Evolutionary conservation across 768 basidiomycete genomes (phyloP), one percentile per base, ranked within the genome.

Genomic region (Panaeolus papilionaceus): DNA sequence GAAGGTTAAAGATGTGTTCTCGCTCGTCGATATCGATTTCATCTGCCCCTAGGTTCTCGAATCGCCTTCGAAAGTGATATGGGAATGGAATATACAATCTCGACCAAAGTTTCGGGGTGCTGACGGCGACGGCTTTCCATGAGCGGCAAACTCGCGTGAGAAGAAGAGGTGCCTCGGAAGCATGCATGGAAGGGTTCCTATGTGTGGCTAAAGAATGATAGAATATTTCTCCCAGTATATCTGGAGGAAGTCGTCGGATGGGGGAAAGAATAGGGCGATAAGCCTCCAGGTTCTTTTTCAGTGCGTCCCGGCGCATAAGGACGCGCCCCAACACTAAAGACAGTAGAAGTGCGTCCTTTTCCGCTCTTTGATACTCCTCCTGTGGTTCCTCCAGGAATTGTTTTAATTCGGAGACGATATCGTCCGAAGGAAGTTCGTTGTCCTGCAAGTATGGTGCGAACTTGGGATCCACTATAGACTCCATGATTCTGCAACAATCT

Each of bases 51-150:
- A 23, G 26, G 10, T 26, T 51, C 47, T 51, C 47, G 47, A 51
- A 51, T 23, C n/a, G 47, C 47, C 7, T 51, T 51, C 26, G 6
- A 51, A 51, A 51, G 20, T 26, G 47, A 23, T 23, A 51, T 51
- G 47, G 47, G 26, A 62, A 54, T 8, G 65, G 54, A 33, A 71
- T 64, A 61, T 73, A 67, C 4, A 72, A 33, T 2, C 65, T 67
- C 0, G 71, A 62, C 74, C 75, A 77, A 18, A 77, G 62, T 2
- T 62, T 62, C 2, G 76, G 76, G 5, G 71, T 73, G 4, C 70
- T 65, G 23, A 72, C 33, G 2, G 72, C 71, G 28, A 71, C 40
- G 7, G 64, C 26, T 4, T 75, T 44, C 76, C 76, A 75, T 2
- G 42, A n/a, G 5, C 66, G 67, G 20, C 69, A 73, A 4, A 77